Percentiles rank a stretch among this genome's conserved stretches.
phyloP scores from a whole-genome alignment of 257 asterid species.

The Gentiana straminea region DNA sequence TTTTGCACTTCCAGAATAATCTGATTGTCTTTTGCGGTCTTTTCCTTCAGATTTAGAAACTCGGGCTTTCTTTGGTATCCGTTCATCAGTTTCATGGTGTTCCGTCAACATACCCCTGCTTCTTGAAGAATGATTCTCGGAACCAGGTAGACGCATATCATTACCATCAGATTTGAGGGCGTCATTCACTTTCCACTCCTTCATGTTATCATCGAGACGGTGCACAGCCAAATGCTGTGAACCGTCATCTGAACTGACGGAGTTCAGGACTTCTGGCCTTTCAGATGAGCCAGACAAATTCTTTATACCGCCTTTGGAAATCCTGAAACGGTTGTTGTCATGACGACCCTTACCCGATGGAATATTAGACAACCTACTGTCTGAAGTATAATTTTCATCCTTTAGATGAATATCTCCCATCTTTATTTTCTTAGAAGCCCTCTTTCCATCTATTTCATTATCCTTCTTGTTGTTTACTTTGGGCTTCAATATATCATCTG shows the following conservation, averaged over 20 bases:
- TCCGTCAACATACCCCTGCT: conserved; percentile 34
- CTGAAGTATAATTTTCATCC: conserved; percentile 49
- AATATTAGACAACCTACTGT: conserved; percentile 35
- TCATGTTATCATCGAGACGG: conserved; percentile 35
- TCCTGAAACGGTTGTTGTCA: conserved; percentile 21
- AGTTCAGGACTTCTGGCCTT: conserved; percentile 28
- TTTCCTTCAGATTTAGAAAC: conserved; percentile 57
- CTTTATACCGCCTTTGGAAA: conserved; percentile 28
- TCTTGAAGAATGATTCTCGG: conserved; percentile 25
- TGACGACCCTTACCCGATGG: conserved; percentile 32
- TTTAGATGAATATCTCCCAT: conserved; percentile 35
- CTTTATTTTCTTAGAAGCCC: conserved; percentile 61
- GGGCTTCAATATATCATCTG: conserved; percentile 35
- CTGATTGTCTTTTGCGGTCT: conserved; percentile 38
- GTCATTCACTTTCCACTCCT: conserved; percentile 57
- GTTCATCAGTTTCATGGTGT: conserved; percentile 33
- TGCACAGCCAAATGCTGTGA: conserved; percentile 26
- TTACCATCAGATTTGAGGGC: conserved; percentile 21
- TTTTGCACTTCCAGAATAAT: conserved; percentile 26
- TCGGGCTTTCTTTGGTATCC: conserved; percentile 70
- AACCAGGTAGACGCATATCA: conserved; percentile 19
- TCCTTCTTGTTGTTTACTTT: conserved; percentile 51
- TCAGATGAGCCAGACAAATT: conserved; percentile 20
- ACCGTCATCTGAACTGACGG: conserved; percentile 36
- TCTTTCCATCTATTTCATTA: conserved; percentile 41